phyloP scores from a whole-genome alignment of 257 asterid species.

The Phtheirospermum japonicum region DNA sequence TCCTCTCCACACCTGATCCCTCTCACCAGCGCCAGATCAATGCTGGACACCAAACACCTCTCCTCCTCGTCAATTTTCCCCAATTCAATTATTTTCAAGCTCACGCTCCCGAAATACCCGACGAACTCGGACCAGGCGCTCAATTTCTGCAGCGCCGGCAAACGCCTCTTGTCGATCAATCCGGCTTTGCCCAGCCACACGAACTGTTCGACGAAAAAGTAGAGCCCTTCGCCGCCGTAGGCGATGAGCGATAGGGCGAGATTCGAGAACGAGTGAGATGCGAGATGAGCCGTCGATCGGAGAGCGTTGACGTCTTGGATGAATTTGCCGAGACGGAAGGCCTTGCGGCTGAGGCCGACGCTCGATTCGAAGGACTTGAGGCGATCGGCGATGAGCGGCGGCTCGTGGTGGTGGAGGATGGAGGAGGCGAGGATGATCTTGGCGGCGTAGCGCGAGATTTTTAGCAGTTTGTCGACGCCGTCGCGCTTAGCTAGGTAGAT shows the following conservation, averaged over 20 bases:
- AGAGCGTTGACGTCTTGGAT: conserved; percentile 79
- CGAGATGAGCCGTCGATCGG: conserved; percentile 34
- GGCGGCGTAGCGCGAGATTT: conserved; percentile 87
- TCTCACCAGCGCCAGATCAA: conserved; percentile 45
- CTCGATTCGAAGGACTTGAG: conserved; percentile 82
- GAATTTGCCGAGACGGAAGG: conserved; percentile 90
- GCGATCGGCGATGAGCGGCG: conserved; percentile 41
- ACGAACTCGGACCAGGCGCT: conserved; percentile 87
- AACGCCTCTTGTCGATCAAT: conserved; percentile 54
- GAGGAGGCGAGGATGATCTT: conserved; percentile 72
- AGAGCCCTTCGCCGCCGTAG: conserved; percentile 83
- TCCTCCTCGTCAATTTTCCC: conserved; percentile 48
- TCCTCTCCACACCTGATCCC: conserved; percentile 48
- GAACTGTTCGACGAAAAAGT: conserved; percentile 82
- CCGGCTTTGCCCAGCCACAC: conserved; percentile 84
- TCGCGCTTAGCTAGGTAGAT: conserved; percentile 80
- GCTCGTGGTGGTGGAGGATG: conserved; percentile 25
- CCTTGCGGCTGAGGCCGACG: conserved; percentile 87
- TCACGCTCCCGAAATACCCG: conserved; percentile 81
- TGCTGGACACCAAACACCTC: conserved; percentile 45
- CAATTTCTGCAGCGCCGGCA: conserved; percentile 46
- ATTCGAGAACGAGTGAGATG: conserved; percentile 28
- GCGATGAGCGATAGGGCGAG: conserved; percentile 41
- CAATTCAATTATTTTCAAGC: conserved; percentile 67
- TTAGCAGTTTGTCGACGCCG: conserved; percentile 84